Base-by-base conservation (phyloP, 2,329 filamentous ascomycete species). In the Paecilomyces formosus region DNA sequence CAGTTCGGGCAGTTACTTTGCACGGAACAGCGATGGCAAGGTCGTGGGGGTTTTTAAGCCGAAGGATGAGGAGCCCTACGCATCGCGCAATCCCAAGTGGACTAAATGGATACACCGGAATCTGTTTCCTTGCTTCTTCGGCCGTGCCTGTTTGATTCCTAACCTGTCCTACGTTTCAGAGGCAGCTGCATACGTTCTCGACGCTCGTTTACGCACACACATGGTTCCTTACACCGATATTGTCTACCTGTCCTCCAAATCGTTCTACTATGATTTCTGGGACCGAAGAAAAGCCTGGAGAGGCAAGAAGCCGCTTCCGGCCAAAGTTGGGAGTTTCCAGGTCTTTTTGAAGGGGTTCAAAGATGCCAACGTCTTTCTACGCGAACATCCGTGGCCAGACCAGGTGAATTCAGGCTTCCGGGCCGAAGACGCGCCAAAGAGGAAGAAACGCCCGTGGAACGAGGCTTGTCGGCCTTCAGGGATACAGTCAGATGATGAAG, bases 81-180 rank as follows among this genome's bases (percentile, higher is more conserved):
- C 94, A 1, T 94, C 90, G 31, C 89, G 91, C 65, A 99, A 99
- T 71, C 94, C 94, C 5, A 99, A 99, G 74, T 97, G 93, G 93
- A 97, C 95, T 66, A 99, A 99, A 76, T 99, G 94, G 94, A 92
- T 99, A 78, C 94, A 99, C 74, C 84, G 94, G 63, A 99, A 99
- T 72, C 73, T 99, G 63, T 97, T 99, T 66, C 94, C 94, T 8
- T 99, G 95, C 77, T 97, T 90, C 75, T 99, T 99, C 68, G 94
- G 94, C 18, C 83, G 94, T 68, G 92, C 93, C 53, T 97, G 92
- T 69, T 84, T 99, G 57, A 99, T 99, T 72, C 94, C 94, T 58
- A 99, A 99, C 69, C 81, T 99, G 55, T 97, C 92, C 57, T 99
- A 99, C 72, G 91, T 99, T 65, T 97, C 92, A 67, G 94, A 99